Evolutionary conservation across 148 eudicot genomes (phyloP).

Genomic region (Arctostaphylos glauca): DNA sequence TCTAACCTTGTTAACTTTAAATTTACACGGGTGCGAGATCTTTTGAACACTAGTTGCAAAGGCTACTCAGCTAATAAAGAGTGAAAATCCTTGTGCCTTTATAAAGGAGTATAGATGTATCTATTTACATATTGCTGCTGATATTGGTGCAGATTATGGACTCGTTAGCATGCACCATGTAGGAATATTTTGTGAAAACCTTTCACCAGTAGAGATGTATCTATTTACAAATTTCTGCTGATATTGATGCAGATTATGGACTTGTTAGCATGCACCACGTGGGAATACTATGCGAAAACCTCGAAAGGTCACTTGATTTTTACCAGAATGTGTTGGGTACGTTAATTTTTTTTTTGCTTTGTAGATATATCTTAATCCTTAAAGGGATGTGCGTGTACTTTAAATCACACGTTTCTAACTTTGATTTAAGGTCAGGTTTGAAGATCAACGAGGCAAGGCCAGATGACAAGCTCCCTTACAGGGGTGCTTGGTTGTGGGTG

Average conservation of each 20-base stretch:
- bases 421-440: conserved; percentile 48
- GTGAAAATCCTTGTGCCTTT: neutral
- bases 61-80: neutral
- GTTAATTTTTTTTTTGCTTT: conserved; percentile 7
- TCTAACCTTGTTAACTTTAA: neutral
- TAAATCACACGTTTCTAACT: neutral
- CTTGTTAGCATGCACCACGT: conserved; percentile 89
- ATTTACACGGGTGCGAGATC: neutral
- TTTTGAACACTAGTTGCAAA: neutral
- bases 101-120: neutral
- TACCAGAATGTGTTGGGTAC: conserved; percentile 89
- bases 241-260: conserved; percentile 67
- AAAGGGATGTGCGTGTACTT: neutral
- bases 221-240: neutral
- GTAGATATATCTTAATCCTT: conserved; percentile 5
- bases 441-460: conserved; percentile 95
- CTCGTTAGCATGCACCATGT: conserved; percentile 90
- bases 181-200: conserved; percentile 90
- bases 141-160: conserved; percentile 67
- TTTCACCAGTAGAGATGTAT: conserved; percentile 7
- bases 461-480: conserved; percentile 89
- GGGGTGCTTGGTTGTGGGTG: conserved; percentile 99
- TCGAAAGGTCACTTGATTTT: conserved; percentile 87
- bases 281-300: conserved; percentile 90
- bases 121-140: neutral